Evolutionary conservation across 2,329 filamentous ascomycete species (phyloP), one percentile per base, ranked within the genome.

Genomic region (Exophiala dermatitidis): DNA sequence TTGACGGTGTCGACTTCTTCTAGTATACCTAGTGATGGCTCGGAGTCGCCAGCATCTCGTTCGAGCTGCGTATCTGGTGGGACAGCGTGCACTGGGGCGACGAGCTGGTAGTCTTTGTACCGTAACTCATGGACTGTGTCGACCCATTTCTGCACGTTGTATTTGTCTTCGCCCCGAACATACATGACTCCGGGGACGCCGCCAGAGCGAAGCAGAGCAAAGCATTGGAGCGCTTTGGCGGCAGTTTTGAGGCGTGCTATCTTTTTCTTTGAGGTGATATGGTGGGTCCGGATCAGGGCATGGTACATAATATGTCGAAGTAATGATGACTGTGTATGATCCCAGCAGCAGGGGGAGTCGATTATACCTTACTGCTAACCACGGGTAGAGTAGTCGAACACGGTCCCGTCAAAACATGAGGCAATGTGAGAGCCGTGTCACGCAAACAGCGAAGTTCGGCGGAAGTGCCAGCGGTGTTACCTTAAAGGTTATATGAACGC

Each of bases 211-310:
- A 88, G 72, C 2, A 90, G 71, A 1, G 85, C 80, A 59, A 79
- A 84, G 47, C 83, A 78, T 52, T 81, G 71, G 60, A 79, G 73
- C 44, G 78, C 73, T 32, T 79, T 74, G 4, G 84, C 82, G 2
- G 80, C 77, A 1, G 83, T 81, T 67, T 85, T 84, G 26, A 90
- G 75, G 52, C 75, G 74, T 29, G 75, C 71, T 42, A 84, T 76
- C 65, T 90, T 90, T 66, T 88, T 89, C 59, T 85, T 83, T 0
- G 84, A 89, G 3, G 85, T 90, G 64, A 90, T 89, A 67, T 90
- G 86, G 62, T 90, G 86, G 0, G 86, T 90, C 48, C 85, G 80
- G 56, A 90, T 87, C 43, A 90, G 72, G 31, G 84, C 79, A 65
- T 80, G 78, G 64, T 70, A 77, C 1, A 66, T 69, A 29, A 32